Conservation (phyloP, 192 early-diverging fungal species). For the Umbelopsis sp. region DNA sequence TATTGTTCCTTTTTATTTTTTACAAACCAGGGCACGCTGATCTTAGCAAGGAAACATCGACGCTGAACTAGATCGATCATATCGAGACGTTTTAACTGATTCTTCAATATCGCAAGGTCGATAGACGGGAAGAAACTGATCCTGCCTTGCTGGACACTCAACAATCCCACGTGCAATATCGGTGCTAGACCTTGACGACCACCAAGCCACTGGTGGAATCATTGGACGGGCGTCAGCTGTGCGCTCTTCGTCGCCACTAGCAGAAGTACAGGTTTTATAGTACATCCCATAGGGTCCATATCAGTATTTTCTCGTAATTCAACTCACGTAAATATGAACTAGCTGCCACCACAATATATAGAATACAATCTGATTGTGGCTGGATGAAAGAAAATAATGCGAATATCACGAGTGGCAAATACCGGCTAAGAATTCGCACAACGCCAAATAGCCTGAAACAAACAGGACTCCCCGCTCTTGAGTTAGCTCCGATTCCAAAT, state of each 20-base stretch:
- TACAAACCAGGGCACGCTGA: too few species aligned
- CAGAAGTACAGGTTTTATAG: not conserved
- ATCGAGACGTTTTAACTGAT: not conserved
- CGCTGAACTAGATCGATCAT: not conserved
- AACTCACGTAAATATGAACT: not conserved
- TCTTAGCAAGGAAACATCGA: not conserved
- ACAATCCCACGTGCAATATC: constrained; percentile 10
- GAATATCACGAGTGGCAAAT: not conserved
- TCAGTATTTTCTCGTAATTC: not conserved
- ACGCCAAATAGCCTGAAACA: constrained; percentile 18
- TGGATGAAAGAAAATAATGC: not conserved
- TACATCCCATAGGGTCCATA: not conserved
- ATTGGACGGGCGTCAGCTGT: not conserved
- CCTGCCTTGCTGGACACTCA: not conserved
- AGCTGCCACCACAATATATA: not conserved
- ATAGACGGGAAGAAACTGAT: not conserved
- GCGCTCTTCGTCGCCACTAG: not conserved
- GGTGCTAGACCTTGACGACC: not conserved
- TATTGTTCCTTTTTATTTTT: too few species aligned
- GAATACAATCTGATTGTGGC: not conserved
- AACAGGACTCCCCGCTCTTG: not conserved
- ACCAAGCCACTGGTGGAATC: not conserved
- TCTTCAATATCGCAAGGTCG: not conserved
- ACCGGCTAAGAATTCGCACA: not conserved
- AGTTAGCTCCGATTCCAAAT: not conserved